Base-by-base conservation (phyloP, 1,284 basidiomycete genomes). In the Xerocomus nothofagi region DNA sequence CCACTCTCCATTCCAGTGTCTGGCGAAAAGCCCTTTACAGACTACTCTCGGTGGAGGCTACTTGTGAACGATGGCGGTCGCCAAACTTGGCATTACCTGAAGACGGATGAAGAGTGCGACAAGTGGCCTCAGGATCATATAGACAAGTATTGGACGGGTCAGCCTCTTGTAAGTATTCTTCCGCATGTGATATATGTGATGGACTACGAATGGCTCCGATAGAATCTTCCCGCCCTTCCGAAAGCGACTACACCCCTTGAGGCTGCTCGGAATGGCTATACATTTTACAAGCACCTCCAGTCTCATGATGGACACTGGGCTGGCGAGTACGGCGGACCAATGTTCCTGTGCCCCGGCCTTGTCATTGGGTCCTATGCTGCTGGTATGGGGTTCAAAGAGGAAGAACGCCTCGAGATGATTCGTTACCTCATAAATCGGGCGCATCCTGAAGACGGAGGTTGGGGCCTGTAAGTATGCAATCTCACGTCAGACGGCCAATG, bases 231-330 rank as follows among this genome's bases (percentile, higher is more conserved):
- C 2, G 67, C 77, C 7, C 75, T 89, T 17, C 77, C 85, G 4
- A 72, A 74, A 43, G 74, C 91, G 1, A 80, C 76, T 51, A 81
- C 81, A 44, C 76, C 89, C 1, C 71, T 88, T 20, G 84, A 91
- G 41, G 88, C 91, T 1, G 93, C 94, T 4, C 76, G 80, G 37
- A 96, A 94, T 58, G 93, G 94, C 0, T 94, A 88, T 65, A 76
- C 77, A 8, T 99, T 95, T 74, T 96, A 95, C 75, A 91, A 91
- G 66, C 76, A 88, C 57, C 76, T 99, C 7, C 97, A 99, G 68
- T 83, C 88, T 17, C 76, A 84, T 39, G 96, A 98, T 60, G 97
- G 97, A 0, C 97, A 99, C 69, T 99, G 93, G 88, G 75, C 91
- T 34, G 88, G 88, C 24, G 91, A 93, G 67, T 95, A 93, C 62